A percentile compares a stretch with the other conserved stretches of the same genome.
Conservation (phyloP, 257 asterid genomes). For the Solanum arcanum region DNA sequence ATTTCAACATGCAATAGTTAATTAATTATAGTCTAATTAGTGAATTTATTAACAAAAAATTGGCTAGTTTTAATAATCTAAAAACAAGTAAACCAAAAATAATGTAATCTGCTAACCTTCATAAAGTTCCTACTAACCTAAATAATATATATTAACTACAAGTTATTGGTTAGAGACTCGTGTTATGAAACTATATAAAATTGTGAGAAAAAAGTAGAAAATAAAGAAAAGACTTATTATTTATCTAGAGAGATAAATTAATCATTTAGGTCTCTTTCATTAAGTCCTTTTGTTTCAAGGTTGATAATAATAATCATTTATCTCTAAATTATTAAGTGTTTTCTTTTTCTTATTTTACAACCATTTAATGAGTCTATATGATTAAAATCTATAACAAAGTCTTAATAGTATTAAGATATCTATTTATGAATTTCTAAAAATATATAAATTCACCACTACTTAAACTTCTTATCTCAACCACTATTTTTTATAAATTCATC, state of each 20-base stretch:
- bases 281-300: no score
- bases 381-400: no score
- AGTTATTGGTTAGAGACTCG: neutral
- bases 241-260: neutral
- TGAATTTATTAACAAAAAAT: neutral
- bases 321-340: no score
- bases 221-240: neutral
- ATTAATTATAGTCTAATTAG: neutral
- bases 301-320: no score
- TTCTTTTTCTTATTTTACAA: no score
- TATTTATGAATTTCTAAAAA: no score
- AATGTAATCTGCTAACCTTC: neutral
- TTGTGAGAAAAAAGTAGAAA: neutral
- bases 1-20: neutral
- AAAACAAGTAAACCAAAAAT: neutral
- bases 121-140: neutral
- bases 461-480: no score
- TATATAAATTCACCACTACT: no score
- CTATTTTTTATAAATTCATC: no score
- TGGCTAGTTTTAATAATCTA: neutral
- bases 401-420: no score
- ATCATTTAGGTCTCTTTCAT: no score
- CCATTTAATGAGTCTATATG: no score
- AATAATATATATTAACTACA: neutral
- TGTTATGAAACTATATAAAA: neutral